A percentile compares a stretch with the other conserved stretches of the same genome.
Conservation (phyloP, 169 alveolate species). For the Eimeria praecox region DNA sequence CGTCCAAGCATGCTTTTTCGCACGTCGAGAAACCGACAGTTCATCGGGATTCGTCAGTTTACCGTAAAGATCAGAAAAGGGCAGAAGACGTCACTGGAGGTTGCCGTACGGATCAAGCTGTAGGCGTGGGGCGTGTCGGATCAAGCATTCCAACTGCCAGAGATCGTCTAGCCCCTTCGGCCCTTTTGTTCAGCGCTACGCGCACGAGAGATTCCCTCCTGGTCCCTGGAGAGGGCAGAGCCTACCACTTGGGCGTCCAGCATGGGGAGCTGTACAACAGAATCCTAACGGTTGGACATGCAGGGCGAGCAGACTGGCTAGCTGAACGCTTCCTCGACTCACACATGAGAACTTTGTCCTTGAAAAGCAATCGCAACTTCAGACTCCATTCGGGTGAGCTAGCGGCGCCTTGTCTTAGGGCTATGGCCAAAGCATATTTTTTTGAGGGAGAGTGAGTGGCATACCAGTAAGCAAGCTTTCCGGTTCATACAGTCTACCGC, state of each 20-base stretch:
- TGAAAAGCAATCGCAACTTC: slow-evolving; percentile 76
- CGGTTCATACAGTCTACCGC: neutral
- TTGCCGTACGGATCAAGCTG: neutral
- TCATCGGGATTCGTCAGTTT: slow-evolving; percentile 41
- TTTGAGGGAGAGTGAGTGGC: neutral
- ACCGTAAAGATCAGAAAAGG: neutral
- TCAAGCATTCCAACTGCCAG: slow-evolving; percentile 15
- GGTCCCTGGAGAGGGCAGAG: slow-evolving; percentile 82
- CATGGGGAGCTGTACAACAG: slow-evolving; percentile 80
- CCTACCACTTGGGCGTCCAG: slow-evolving; percentile 81
- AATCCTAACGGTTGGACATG: slow-evolving; percentile 81
- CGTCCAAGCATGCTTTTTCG: neutral
- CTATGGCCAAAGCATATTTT: neutral
- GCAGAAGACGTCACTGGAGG: neutral
- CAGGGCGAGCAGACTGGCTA: slow-evolving; percentile 81
- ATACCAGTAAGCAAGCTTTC: neutral
- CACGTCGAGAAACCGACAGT: neutral
- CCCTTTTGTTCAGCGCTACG: slow-evolving; percentile 45
- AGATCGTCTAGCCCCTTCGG: slow-evolving; percentile 34
- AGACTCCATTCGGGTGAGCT: slow-evolving; percentile 80
- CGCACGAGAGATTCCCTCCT: slow-evolving; percentile 76
- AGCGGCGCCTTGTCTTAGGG: neutral
- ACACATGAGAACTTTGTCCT: slow-evolving; percentile 64
- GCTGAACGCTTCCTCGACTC: slow-evolving; percentile 81
- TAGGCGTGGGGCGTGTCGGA: neutral